These are phyloP conservation scores for Ceratocystis destructans DNA, from an alignment of 2,329 filamentous ascomycete genomes.

Conservation along the genomic window DNA sequence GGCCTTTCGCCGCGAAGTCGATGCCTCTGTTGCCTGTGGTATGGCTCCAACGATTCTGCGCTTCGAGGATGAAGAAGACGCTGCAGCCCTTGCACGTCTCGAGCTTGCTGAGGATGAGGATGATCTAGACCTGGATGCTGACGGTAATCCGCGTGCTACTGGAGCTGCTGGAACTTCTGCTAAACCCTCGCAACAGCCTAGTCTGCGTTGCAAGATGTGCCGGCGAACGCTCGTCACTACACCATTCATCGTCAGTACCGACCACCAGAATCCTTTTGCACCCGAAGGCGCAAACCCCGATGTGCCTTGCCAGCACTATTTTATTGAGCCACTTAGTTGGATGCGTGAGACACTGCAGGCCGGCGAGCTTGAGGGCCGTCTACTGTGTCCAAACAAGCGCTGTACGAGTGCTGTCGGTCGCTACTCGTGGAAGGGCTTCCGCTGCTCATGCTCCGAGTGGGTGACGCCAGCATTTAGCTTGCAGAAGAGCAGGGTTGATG, in stretches of 20 bases:
- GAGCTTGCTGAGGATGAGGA: slow-evolving; percentile 22
- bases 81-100: slow-evolving; percentile 27
- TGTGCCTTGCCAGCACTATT: slow-evolving; percentile 64
- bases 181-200: slow-evolving; percentile 19
- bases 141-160: slow-evolving; percentile 16
- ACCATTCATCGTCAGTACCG: slow-evolving; percentile 43
- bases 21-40: slow-evolving; percentile 51
- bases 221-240: slow-evolving; percentile 47
- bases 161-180: background rate
- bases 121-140: slow-evolving; percentile 14
- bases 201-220: slow-evolving; percentile 79
- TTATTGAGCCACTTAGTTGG: slow-evolving; percentile 86
- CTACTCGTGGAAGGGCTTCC: slow-evolving; percentile 92
- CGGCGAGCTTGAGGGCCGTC: slow-evolving; percentile 67
- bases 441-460: slow-evolving; percentile 84
- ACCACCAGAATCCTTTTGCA: slow-evolving; percentile 35
- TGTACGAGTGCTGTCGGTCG: slow-evolving; percentile 78
- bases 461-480: slow-evolving; percentile 81
- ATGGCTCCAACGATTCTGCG: slow-evolving; percentile 70
- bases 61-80: slow-evolving; percentile 55
- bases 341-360: slow-evolving; percentile 76
- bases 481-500: slow-evolving; percentile 69
- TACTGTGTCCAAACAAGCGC: slow-evolving; percentile 65
- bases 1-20: slow-evolving; percentile 42
- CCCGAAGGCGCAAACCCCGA: slow-evolving; percentile 22